Base-by-base conservation (phyloP, 306 rosid species). In the Prunus fruticosa region DNA sequence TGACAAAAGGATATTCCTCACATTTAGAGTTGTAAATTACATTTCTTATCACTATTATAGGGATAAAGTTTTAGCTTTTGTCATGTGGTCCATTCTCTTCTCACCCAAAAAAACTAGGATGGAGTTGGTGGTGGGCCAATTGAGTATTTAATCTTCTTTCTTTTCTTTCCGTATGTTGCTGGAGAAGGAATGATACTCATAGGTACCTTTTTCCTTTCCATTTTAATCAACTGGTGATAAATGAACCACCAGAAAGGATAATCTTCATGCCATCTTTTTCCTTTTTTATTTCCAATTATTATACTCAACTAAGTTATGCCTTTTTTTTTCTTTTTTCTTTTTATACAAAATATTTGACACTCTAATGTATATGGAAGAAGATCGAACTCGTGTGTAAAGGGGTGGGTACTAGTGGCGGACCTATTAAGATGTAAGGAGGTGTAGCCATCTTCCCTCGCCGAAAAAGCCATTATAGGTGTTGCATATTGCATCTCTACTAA, bases 1-100 rank as follows among this genome's bases (percentile, higher is more conserved):
- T 65, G 78, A 66, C 78, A 16, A 76, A 45, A 47, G 85, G 50
- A 76, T 81, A 81, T 81, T 76, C 81, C 62, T 43, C 18, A 38
- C 30, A 51, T 11, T 45, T 3, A 11, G 22, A 41, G 66, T 72
- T 56, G 52, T 16, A 56, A 34, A 34, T 38, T 30, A 7, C 38
- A 13, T 22, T 56, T 38, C 57, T 45, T 4, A 5, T 6, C 8
- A 4, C 0, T 32, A 5, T 5, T 32, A 47, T 13, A 14, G 16
- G 14, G 25, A 22, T 51, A 20, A 43, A 23, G 25, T 73, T 38
- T 56, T 3, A 4, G 27, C 20, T 56, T 13, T 22, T 14, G 22
- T 41, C 76, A 41, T 41, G 67, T 54, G 54, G 67, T 56, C 76
- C 41, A 22, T 15, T 38, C 5, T 56, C 6, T 38, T 25, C 18